Conservation (phyloP, 352 stramenopile genomes). For the Pseudoperonospora humuli region DNA sequence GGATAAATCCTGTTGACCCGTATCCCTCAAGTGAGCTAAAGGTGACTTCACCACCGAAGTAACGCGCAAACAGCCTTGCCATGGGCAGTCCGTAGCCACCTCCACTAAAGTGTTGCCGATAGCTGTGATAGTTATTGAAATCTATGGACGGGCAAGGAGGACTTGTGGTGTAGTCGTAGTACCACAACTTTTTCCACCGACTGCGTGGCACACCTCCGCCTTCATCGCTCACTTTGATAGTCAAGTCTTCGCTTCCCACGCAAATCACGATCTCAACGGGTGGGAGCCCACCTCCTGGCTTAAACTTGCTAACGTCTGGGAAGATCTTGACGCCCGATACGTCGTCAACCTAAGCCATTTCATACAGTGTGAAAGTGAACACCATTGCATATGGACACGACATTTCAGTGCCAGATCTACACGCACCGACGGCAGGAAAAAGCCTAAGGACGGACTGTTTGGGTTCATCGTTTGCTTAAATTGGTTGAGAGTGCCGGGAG, state of each 20-base stretch:
- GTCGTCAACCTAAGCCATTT: slow-evolving; percentile 26
- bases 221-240: slow-evolving; percentile 98
- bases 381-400: not conserved
- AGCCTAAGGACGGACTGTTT: slow-evolving; percentile 54
- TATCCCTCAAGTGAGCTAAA: slow-evolving; percentile 99
- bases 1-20: slow-evolving; percentile 90
- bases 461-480: slow-evolving; percentile 66
- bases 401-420: not conserved
- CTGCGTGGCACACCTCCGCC: slow-evolving; percentile 95
- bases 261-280: slow-evolving; percentile 97
- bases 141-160: slow-evolving; percentile 42
- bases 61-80: slow-evolving; percentile 91
- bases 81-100: slow-evolving; percentile 94
- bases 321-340: slow-evolving; percentile 67
- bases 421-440: slow-evolving; percentile 56
- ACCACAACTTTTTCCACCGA: slow-evolving; percentile 96
- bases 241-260: slow-evolving; percentile 91
- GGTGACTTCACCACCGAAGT: slow-evolving; percentile 97
- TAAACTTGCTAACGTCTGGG: slow-evolving; percentile 70
- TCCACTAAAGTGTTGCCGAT: slow-evolving; percentile 86
- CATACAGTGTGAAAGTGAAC: not conserved
- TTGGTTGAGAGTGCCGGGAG: slow-evolving; percentile 34
- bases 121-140: slow-evolving; percentile 64
- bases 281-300: slow-evolving; percentile 52
- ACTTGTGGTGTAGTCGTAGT: slow-evolving; percentile 98